Evolutionary conservation across 2,329 filamentous ascomycete species (phyloP).

Genomic region (Pseudocercospora eumusae): DNA sequence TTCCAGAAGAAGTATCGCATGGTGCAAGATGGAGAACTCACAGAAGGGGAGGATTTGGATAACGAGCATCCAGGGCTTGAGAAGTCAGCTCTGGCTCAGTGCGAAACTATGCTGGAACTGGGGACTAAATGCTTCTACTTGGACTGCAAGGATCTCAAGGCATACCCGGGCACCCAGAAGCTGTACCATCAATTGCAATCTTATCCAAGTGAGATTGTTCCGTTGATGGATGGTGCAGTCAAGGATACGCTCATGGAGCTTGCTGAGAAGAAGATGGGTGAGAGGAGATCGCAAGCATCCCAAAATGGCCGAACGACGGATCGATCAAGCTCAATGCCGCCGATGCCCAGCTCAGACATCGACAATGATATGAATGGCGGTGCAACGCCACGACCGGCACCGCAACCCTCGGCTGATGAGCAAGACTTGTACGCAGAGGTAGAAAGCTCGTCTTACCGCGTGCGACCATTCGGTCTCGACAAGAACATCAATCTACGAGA

Average conservation of each 20-base stretch:
- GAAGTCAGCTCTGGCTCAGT: slow-evolving; percentile 75
- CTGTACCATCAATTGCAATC: slow-evolving; percentile 93
- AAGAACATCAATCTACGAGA: slow-evolving; percentile 87
- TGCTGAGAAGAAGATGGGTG: slow-evolving; percentile 75
- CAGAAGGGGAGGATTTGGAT: slow-evolving; percentile 66
- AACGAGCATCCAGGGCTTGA: slow-evolving; percentile 70
- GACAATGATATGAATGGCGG: slow-evolving; percentile 42
- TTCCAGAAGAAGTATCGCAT: slow-evolving; percentile 93
- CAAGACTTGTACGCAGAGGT: slow-evolving; percentile 77
- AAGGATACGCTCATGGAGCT: slow-evolving; percentile 93
- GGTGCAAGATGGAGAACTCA: slow-evolving; percentile 81
- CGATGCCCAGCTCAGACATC: slow-evolving; percentile 77
- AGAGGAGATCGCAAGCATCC: slow-evolving; percentile 50
- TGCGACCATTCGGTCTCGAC: slow-evolving; percentile 86
- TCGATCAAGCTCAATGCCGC: slow-evolving; percentile 69
- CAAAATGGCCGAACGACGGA: slow-evolving; percentile 30
- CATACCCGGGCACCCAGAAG: slow-evolving; percentile 89
- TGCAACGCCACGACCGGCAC: slow-evolving; percentile 40
- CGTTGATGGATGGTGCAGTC: slow-evolving; percentile 90
- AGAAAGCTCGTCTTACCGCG: slow-evolving; percentile 75
- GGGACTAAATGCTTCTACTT: slow-evolving; percentile 83
- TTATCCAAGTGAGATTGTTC: slow-evolving; percentile 94
- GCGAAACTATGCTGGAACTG: slow-evolving; percentile 88
- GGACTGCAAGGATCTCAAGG: slow-evolving; percentile 83
- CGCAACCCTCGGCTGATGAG: slow-evolving; percentile 43